Base-by-base conservation (phyloP, 202 grass and related monocot genomes). In the Brachypodium distachyon region DNA sequence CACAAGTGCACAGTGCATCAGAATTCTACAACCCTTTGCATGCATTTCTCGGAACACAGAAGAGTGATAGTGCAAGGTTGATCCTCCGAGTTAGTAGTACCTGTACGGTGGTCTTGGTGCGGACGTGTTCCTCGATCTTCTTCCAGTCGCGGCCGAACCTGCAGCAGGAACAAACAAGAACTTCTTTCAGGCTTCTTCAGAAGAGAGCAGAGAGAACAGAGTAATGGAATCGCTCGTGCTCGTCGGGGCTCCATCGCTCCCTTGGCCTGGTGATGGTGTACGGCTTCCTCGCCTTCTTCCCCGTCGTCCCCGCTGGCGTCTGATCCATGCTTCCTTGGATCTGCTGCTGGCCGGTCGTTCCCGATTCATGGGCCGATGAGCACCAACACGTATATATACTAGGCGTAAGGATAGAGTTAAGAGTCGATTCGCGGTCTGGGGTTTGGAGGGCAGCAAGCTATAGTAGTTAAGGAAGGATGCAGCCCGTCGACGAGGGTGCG, bases 131-230 rank as follows among this genome's bases (percentile, higher is more conserved):
- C 82, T 97, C 90, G 39, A 97, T 92, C 87, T 84, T 97, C 72
- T 94, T 98, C 95, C 95, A 98, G 42, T 98, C 95, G 31, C 95
- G 91, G 9, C 95, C 95, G 36, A 87, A 93, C 83, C 94, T 93
- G 69, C n/a, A n/a, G n/a, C n/a, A n/a, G n/a, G n/a, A n/a, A n/a
- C 51, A 0, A 12, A 5, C 22, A 4, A 26, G 21, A 4, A 25
- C 52, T 9, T 31, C 37, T 19, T 81, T 61, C 17, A 3, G 6
- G 34, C 0, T 7, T 4, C 10, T 61, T 18, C 23, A 38, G 27
- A 77, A 31, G n/a, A 7, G 40, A 49, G 4, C 19, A 37, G n/a
- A 33, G 57, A 14, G 29, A n/a, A 7, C 18, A 8, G 5, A 3
- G 79, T 97, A 89, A 57, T 94, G 87, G 86, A 97, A 97, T 8